Evolutionary conservation across 768 basidiomycete species (phyloP).

Genomic region (Lactarius indigo): DNA sequence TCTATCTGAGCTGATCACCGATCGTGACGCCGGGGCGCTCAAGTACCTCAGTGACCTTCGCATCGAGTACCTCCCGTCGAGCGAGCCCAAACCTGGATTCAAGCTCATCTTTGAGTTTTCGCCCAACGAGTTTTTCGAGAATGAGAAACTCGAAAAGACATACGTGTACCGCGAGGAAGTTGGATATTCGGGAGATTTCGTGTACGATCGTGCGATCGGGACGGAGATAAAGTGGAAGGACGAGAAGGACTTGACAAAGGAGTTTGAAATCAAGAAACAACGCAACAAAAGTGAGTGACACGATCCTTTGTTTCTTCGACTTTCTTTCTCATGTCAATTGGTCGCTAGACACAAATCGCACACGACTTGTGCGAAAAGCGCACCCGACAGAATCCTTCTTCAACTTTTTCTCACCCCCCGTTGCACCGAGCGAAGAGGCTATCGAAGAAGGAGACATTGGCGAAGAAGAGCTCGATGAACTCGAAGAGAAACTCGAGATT

Average conservation of each 20-base stretch:
- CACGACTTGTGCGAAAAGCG: constrained; percentile 79
- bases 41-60: constrained; percentile 78
- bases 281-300: constrained; percentile 83
- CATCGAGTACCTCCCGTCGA: constrained; percentile 67
- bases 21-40: constrained; percentile 85
- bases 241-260: constrained; percentile 96
- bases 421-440: constrained; percentile 62
- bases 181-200: constrained; percentile 94
- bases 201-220: constrained; percentile 92
- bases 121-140: constrained; percentile 85
- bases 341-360: constrained; percentile 71
- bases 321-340: constrained; percentile 1
- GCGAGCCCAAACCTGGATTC: constrained; percentile 82
- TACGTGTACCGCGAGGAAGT: constrained; percentile 92
- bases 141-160: constrained; percentile 82
- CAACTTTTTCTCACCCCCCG: constrained; percentile 92
- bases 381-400: constrained; percentile 95
- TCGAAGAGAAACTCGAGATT: constrained; percentile 90
- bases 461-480: constrained; percentile 81
- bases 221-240: constrained; percentile 96
- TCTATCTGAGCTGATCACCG: constrained; percentile 85
- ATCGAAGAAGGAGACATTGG: constrained; percentile 72
- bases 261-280: constrained; percentile 98
- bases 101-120: constrained; percentile 81
- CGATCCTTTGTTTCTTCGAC: not conserved